Evolutionary conservation across 768 basidiomycete genomes (phyloP).

Genomic region (Lentinula sp.): DNA sequence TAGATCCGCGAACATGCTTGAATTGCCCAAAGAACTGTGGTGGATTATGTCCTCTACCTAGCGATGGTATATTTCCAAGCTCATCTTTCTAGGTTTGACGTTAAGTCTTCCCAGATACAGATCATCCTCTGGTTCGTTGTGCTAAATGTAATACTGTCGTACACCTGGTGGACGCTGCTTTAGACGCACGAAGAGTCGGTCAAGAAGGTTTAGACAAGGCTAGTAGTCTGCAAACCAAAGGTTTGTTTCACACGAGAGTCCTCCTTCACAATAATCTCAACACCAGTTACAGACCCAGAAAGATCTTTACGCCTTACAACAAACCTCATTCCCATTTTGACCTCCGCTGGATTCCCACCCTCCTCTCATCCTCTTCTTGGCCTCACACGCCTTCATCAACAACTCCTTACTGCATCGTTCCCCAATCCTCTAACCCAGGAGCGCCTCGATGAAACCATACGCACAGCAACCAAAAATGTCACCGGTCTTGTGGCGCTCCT

Average conservation of each 20-base stretch:
- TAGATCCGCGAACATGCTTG: slow-evolving; percentile 66
- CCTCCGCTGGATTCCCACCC: slow-evolving; percentile 51
- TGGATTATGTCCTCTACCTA: slow-evolving; percentile 53
- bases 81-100: not conserved
- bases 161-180: slow-evolving; percentile 41
- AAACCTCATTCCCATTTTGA: slow-evolving; percentile 60
- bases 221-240: slow-evolving; percentile 48
- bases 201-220: slow-evolving; percentile 76
- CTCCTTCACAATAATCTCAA: not conserved
- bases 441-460: slow-evolving; percentile 56
- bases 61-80: slow-evolving; percentile 38
- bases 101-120: slow-evolving; percentile 23
- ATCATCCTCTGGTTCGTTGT: slow-evolving; percentile 44
- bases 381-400: slow-evolving; percentile 63
- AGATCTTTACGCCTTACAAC: slow-evolving; percentile 56
- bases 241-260: slow-evolving; percentile 25
- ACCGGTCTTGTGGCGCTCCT: slow-evolving; percentile 52
- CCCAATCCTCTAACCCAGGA: slow-evolving; percentile 35
- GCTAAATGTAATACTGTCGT: slow-evolving; percentile 46
- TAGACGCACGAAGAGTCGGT: slow-evolving; percentile 63
- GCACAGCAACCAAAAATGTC: slow-evolving; percentile 45
- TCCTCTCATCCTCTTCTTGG: slow-evolving; percentile 76
- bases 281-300: slow-evolving; percentile 37
- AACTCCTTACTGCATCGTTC: slow-evolving; percentile 55
- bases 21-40: slow-evolving; percentile 68